Evolutionary conservation across 164 flowering plant species (phyloP), one percentile per base, ranked within the genome.

Genomic region (Buxus sempervirens): DNA sequence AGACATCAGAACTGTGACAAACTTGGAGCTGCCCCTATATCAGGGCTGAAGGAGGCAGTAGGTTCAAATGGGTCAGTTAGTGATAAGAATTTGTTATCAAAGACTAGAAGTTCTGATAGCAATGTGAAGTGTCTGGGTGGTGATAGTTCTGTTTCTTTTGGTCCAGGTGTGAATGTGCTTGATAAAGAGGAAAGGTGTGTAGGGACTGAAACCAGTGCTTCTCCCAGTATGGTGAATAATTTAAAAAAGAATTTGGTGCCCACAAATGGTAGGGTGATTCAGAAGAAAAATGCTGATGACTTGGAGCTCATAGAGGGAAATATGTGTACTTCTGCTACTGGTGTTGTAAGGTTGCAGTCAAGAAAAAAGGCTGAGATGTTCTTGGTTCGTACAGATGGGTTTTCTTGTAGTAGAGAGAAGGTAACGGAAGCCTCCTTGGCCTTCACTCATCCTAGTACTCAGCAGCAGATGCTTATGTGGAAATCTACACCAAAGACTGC

Each of bases 391-490:
- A 94, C 98, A 15, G 98, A 94, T 84, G 98, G 98, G 38, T 83
- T 85, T 68, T 88, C 98, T 70, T 91, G 97, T 78, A 70, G 82
- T 48, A 79, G 98, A 67, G 98, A 94, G 76, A 91, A 85, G 80
- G 98, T 94, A 57, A 91, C 97, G 41, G 98, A 95, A 77, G 82
- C 98, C 20, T 95, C 98, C 58, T 79, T 95, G 81, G 97, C 97
- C 26, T 91, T 95, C 76, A 86, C 97, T 64, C 97, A 95, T 78
- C 98, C 98, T 36, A 95, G 97, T 71, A 95, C 98, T 58, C 98
- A 91, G 84, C 98, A 91, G 73, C 98, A 95, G 83, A 95, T 91
- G 98, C 97, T 95, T 66, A 82, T 91, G 94, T 95, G 98, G 98
- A 95, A 91, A 81, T 86, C 98, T 54, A 75, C 91, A 0, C 98